These are phyloP conservation scores for Draba incana DNA, from an alignment of 345 rosid species.

Conservation along the genomic window DNA sequence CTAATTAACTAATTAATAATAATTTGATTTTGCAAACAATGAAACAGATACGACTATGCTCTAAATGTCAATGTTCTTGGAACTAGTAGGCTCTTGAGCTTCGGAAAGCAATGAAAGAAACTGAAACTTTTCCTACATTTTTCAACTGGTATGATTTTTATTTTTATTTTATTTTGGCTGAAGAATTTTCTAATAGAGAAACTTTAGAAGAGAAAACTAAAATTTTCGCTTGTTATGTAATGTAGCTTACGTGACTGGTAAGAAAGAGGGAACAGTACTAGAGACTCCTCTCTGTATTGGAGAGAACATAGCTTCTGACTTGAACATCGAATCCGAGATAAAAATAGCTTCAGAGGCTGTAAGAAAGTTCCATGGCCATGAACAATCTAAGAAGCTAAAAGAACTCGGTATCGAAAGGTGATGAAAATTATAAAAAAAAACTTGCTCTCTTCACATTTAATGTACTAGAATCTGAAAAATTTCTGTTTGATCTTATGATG, in stretches of 20 bases:
- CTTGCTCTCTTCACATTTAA: neutral
- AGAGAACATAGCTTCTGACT: conserved; percentile 17
- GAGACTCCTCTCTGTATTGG: conserved; percentile 40
- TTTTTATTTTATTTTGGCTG: neutral
- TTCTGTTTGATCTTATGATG: neutral
- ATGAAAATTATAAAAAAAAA: neutral
- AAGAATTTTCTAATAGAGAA: conserved; percentile 31
- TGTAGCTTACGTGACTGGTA: conserved; percentile 74
- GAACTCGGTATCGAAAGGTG: conserved; percentile 50
- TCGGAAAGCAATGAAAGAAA: conserved; percentile 50
- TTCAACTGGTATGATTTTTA: conserved; percentile 59
- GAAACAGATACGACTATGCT: conserved; percentile 43
- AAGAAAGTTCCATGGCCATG: conserved; percentile 23
- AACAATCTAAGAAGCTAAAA: conserved; percentile 39
- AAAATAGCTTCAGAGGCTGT: conserved; percentile 40
- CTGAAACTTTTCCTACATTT: conserved; percentile 51
- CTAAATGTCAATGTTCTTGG: conserved; percentile 48
- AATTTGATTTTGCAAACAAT: conserved; percentile 11
- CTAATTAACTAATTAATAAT: neutral
- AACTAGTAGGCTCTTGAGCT: conserved; percentile 48
- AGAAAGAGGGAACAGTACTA: conserved; percentile 49
- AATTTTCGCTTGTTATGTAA: neutral
- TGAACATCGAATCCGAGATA: conserved; percentile 48
- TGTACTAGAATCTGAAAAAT: neutral
- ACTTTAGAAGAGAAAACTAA: neutral